phyloP scores from a whole-genome alignment of 441 rosid species.

The Adansonia gregorii region DNA sequence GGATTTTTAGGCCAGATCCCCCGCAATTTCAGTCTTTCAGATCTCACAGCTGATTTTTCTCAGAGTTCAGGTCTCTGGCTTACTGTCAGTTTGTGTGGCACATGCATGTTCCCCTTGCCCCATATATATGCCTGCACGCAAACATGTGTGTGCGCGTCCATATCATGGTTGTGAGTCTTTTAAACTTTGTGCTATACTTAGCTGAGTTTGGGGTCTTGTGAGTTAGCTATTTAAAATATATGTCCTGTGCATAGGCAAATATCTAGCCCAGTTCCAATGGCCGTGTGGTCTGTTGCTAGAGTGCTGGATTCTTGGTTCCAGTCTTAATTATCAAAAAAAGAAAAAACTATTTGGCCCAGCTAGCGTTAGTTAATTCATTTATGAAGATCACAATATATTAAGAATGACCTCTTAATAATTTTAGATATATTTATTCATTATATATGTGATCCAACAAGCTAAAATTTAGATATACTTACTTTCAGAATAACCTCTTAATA shows the following conservation, averaged over 20 bases:
- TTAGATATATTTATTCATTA: neutral
- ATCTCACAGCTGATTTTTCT: constrained; percentile 83
- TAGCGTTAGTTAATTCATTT: neutral
- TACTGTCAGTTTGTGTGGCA: constrained; percentile 17
- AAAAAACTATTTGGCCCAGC: neutral
- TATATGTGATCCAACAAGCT: neutral
- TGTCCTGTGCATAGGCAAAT: neutral
- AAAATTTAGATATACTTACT: neutral
- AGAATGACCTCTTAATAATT: neutral
- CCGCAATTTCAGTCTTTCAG: constrained; percentile 89
- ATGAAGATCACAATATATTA: neutral
- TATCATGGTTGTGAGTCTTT: neutral
- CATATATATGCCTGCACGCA: constrained; percentile 1
- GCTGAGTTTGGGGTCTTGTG: neutral
- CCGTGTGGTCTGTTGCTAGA: no score
- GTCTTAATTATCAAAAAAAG: no score
- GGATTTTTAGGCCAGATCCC: constrained; percentile 87
- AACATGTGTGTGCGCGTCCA: neutral
- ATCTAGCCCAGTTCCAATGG: neutral
- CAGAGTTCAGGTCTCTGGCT: constrained; percentile 82
- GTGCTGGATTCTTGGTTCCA: no score
- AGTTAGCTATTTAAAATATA: constrained; percentile 4
- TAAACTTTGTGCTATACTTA: neutral
- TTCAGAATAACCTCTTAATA: constrained; percentile 14
- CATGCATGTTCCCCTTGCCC: constrained; percentile 9